Evolutionary conservation across 148 eudicot species (phyloP).

Genomic region (Dysphania ambrosioides): DNA sequence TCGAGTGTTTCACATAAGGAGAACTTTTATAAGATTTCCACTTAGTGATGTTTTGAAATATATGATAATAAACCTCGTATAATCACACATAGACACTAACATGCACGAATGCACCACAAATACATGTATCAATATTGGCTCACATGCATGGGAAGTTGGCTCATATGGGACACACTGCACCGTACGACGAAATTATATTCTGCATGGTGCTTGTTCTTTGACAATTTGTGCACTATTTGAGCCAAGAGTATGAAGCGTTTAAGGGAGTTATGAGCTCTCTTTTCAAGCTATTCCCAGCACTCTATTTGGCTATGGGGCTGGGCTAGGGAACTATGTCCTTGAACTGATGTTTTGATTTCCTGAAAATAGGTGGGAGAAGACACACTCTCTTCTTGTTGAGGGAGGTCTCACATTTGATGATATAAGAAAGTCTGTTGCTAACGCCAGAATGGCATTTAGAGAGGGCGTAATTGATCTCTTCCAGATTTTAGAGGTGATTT

Average conservation of each 20-base stretch:
- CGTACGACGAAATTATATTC: too few species aligned
- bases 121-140: too few species aligned
- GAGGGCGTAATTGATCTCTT: slow-evolving; percentile 83
- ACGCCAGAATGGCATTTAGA: slow-evolving; percentile 69
- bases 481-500: slow-evolving; percentile 71
- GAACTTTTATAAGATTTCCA: too few species aligned
- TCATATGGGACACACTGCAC: too few species aligned
- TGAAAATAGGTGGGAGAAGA: slow-evolving; percentile 77
- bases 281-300: not conserved
- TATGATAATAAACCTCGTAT: too few species aligned
- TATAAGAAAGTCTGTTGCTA: slow-evolving; percentile 66
- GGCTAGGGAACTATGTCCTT: not conserved
- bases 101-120: too few species aligned
- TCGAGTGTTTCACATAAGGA: too few species aligned
- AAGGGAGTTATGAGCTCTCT: not conserved
- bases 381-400: slow-evolving; percentile 84
- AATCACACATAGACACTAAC: too few species aligned
- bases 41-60: not conserved
- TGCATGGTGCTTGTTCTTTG: too few species aligned
- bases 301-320: not conserved
- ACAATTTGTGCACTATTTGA: not conserved
- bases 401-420: slow-evolving; percentile 85
- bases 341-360: not conserved
- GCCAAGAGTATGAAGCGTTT: not conserved
- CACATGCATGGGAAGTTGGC: too few species aligned